Percentiles rank a stretch among this genome's conserved stretches.
phyloP scores from a whole-genome alignment of 2,329 filamentous ascomycete genomes.

The Rhinocladiella mackenziei region DNA sequence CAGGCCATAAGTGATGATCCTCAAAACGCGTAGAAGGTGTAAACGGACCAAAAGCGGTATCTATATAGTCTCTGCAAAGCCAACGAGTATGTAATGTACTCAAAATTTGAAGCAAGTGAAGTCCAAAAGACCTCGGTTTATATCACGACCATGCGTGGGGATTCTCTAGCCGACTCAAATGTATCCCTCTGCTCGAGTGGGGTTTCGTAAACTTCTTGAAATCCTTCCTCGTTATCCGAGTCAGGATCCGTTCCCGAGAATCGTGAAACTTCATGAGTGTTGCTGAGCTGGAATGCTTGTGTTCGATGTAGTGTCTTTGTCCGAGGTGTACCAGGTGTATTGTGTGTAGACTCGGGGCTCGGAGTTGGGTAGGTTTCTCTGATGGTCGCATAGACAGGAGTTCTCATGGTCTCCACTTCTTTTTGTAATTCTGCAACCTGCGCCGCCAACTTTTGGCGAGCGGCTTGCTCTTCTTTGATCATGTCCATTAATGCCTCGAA shows the following conservation, averaged over 20 bases:
- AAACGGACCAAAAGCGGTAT: too few relatives aligned
- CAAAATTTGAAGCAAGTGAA: neutral
- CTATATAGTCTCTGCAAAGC: too few relatives aligned
- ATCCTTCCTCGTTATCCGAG: slow-evolving; percentile 22
- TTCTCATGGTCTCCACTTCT: slow-evolving; percentile 32
- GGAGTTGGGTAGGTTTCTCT: slow-evolving; percentile 26
- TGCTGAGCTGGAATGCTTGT: slow-evolving; percentile 17
- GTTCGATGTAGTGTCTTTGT: slow-evolving; percentile 18
- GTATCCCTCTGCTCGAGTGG: slow-evolving; percentile 23
- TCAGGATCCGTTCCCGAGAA: slow-evolving; percentile 28
- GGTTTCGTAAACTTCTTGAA: slow-evolving; percentile 28
- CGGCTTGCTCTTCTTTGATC: slow-evolving; percentile 45
- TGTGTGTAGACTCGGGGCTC: slow-evolving; percentile 22
- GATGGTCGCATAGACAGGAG: slow-evolving; percentile 26
- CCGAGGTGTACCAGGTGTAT: slow-evolving; percentile 9
- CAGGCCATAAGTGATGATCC: too few relatives aligned
- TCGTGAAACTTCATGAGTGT: slow-evolving; percentile 24
- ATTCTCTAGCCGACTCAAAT: slow-evolving; percentile 25
- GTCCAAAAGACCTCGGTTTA: neutral
- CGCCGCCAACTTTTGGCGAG: slow-evolving; percentile 43
- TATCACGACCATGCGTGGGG: slow-evolving; percentile 6
- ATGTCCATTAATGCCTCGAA: slow-evolving; percentile 46
- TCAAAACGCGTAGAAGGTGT: too few relatives aligned
- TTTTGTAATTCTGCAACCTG: slow-evolving; percentile 43
- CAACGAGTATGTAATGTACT: neutral